phyloP scores from a whole-genome alignment of 345 rosid genomes.

The Moringa oleifera region DNA sequence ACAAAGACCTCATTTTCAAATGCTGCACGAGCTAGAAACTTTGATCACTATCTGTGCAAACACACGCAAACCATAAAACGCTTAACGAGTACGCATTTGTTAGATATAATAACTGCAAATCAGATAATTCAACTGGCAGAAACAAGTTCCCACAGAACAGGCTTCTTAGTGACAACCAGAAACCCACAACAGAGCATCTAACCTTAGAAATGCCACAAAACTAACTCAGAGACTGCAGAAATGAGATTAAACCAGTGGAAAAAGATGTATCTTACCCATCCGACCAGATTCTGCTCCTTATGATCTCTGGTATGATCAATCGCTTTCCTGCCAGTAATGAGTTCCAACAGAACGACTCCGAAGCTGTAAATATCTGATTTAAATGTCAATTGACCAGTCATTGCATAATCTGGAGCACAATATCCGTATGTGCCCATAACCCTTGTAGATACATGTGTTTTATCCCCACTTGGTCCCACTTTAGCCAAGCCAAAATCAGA shows the following conservation, averaged over 20 bases:
- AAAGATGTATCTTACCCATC: conserved; percentile 56
- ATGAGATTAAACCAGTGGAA: not conserved
- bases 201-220: not conserved
- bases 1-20: too few species aligned
- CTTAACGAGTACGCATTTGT: too few species aligned
- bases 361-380: conserved; percentile 93
- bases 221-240: not conserved
- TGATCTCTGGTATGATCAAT: conserved; percentile 49
- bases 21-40: not conserved
- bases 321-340: conserved; percentile 90
- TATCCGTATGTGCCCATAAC: conserved; percentile 98
- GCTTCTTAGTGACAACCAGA: too few species aligned
- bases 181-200: too few species aligned
- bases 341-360: conserved; percentile 84
- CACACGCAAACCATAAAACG: too few species aligned
- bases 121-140: too few species aligned
- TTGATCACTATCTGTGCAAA: not conserved
- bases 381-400: conserved; percentile 87
- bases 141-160: too few species aligned
- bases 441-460: conserved; percentile 87
- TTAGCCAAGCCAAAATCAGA: conserved; percentile 96
- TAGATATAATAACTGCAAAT: too few species aligned
- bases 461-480: conserved; percentile 89
- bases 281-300: conserved; percentile 68
- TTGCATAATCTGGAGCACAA: conserved; percentile 95